Conservation (phyloP, 306 rosid species). For the Alnus glutinosa region DNA sequence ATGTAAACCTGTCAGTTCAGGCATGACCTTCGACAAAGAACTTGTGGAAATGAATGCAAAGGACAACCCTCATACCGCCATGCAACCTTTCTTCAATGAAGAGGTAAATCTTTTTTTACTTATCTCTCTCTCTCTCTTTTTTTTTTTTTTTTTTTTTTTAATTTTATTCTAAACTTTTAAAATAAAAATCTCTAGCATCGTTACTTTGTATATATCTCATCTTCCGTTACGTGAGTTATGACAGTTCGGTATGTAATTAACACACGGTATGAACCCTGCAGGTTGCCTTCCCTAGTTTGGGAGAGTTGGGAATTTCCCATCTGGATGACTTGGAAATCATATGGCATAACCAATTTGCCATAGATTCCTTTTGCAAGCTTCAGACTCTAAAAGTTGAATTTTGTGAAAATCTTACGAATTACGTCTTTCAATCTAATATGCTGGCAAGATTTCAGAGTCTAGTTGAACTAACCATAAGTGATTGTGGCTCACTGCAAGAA, state of each 20-base stretch:
- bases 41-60: neutral
- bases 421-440: neutral
- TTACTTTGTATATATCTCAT: neutral
- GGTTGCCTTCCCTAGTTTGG: conserved; percentile 11
- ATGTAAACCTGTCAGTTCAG: neutral
- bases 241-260: neutral
- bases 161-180: neutral
- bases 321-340: neutral
- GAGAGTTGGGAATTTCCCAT: neutral
- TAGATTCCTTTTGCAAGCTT: conserved; percentile 13
- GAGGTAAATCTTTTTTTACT: too few species aligned
- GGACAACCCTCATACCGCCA: neutral
- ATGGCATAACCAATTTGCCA: neutral
- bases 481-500: neutral
- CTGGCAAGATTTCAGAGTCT: neutral
- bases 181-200: too few species aligned
- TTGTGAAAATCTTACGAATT: neutral
- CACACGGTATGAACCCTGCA: neutral
- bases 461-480: neutral
- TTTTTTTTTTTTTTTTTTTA: too few species aligned
- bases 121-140: too few species aligned
- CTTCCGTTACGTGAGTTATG: neutral
- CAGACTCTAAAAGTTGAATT: neutral
- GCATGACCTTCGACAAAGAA: neutral
- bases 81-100: too few species aligned